Evolutionary conservation across 108 stramenopile genomes (phyloP), one percentile per base, ranked within the genome.

Genomic region (Cylindrotheca closterium): DNA sequence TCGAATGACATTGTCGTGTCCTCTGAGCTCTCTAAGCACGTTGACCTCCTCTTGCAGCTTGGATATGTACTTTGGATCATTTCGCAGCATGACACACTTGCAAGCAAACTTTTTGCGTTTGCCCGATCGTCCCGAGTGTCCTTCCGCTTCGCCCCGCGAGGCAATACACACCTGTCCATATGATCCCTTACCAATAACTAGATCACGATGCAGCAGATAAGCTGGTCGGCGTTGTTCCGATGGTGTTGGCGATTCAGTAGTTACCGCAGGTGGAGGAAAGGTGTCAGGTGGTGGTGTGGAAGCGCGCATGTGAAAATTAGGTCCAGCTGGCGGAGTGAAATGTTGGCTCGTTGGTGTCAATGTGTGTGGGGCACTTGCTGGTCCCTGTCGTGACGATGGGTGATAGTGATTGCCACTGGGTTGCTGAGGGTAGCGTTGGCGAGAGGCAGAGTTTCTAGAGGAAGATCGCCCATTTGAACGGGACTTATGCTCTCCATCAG

Each of bases 121-220:
- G 18, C 88, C 88, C 17, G 84, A 80, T 26, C 71, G 42, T 3
- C 67, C 67, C 27, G 45, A 49, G 46, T 88, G 84, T 8, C 84
- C 86, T 61, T 93, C 86, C n/a, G 86, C 74, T 67, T 89, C 93
- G 19, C 90, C 94, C 24, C 91, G 51, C 23, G 87, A 89, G 18
- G 94, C 94, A 62, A 95, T 95, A 64, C 94, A 95, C 10, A 95
- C 94, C 59, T 95, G 93, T 12, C 94, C 94, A 63, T 92, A 95
- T 25, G 89, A 91, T 10, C 94, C 94, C 63, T 90, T 89, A 19
- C 94, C 94, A 63, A 95, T 92, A 51, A 95, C 94, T 30, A 95
- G 54, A 56, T 95, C 91, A 8, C 91, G 79, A 55, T 95, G 94
- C 22, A 95, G 82, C 24, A 95, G 74, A 69, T 95, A 95, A 0